Evolutionary conservation across 2,329 filamentous ascomycete species (phyloP).

Genomic region (Mycocentrospora acerina): DNA sequence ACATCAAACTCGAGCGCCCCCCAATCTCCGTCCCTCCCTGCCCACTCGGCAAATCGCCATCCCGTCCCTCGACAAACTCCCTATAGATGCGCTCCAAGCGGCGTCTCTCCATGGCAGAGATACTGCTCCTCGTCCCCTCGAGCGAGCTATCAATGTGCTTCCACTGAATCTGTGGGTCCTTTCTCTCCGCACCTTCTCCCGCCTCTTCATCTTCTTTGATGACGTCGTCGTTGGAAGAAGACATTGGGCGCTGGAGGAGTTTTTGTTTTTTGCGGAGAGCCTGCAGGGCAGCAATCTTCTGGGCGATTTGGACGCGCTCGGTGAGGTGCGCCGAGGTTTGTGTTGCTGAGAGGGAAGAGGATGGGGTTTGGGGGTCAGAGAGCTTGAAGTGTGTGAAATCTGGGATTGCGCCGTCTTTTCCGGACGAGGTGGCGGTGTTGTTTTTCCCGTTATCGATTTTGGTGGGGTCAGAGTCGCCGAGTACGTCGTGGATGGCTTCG

Average conservation of each 20-base stretch:
- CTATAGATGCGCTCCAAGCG: constrained; percentile 79
- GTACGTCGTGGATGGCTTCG: constrained; percentile 91
- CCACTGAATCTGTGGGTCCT: constrained; percentile 83
- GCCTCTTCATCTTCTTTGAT: constrained; percentile 30
- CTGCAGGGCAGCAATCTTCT: constrained; percentile 82
- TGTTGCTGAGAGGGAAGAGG: constrained; percentile 44
- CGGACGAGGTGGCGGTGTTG: constrained; percentile 21
- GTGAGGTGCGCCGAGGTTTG: constrained; percentile 59
- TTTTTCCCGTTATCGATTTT: constrained; percentile 22
- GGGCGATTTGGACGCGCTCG: constrained; percentile 74
- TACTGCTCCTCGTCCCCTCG: constrained; percentile 75
- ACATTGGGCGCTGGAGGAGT: constrained; percentile 39
- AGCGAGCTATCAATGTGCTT: constrained; percentile 79
- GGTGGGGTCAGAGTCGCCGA: constrained; percentile 59
- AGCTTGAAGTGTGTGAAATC: constrained; percentile 72
- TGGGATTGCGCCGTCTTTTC: constrained; percentile 24
- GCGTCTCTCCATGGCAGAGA: constrained; percentile 73
- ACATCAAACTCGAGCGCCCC: constrained; percentile 92
- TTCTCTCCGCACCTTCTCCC: constrained; percentile 47
- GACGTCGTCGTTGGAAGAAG: constrained; percentile 18
- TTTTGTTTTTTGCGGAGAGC: constrained; percentile 66
- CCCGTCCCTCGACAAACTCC: constrained; percentile 90
- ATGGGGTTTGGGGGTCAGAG: constrained; percentile 54
- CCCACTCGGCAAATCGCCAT: constrained; percentile 92
- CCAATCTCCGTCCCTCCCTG: constrained; percentile 91